Evolutionary conservation across 257 asterid genomes (phyloP).

Genomic region (Misopates orontium): DNA sequence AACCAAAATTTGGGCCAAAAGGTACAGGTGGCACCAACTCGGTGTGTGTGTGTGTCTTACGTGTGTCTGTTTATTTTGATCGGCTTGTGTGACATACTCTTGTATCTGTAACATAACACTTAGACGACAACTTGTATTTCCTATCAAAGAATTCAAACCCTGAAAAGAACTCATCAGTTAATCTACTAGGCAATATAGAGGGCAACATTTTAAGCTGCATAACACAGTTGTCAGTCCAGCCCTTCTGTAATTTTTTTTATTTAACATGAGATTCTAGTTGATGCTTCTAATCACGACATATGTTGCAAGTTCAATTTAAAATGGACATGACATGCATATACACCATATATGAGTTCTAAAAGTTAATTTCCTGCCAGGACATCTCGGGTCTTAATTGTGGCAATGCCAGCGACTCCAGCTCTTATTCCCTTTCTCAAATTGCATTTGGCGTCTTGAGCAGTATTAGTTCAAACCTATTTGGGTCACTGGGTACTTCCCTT

Average conservation of each 20-base stretch:
- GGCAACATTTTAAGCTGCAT: too few species aligned
- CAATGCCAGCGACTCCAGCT: slow-evolving; percentile 36
- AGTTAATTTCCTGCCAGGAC: slow-evolving; percentile 45
- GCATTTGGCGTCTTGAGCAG: slow-evolving; percentile 53
- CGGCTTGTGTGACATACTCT: too few species aligned
- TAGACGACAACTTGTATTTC: not conserved
- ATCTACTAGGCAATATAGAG: too few species aligned
- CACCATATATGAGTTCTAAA: slow-evolving; percentile 5
- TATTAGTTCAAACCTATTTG: slow-evolving; percentile 58
- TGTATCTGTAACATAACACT: not conserved
- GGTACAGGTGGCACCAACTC: slow-evolving; percentile 40
- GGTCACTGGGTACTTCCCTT: slow-evolving; percentile 46
- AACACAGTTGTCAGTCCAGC: not conserved
- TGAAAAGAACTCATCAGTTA: too few species aligned
- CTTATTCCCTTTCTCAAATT: slow-evolving; percentile 58
- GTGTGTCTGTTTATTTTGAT: not conserved
- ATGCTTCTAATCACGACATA: not conserved
- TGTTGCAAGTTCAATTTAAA: not conserved
- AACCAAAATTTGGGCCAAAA: slow-evolving; percentile 37
- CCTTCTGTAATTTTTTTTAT: too few species aligned
- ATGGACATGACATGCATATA: not conserved
- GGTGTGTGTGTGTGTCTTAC: not conserved
- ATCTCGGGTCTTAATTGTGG: slow-evolving; percentile 30
- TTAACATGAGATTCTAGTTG: not conserved
- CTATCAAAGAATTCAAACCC: not conserved